Base-by-base conservation (phyloP, 352 stramenopile genomes). In the Globisporangium yorkense region DNA sequence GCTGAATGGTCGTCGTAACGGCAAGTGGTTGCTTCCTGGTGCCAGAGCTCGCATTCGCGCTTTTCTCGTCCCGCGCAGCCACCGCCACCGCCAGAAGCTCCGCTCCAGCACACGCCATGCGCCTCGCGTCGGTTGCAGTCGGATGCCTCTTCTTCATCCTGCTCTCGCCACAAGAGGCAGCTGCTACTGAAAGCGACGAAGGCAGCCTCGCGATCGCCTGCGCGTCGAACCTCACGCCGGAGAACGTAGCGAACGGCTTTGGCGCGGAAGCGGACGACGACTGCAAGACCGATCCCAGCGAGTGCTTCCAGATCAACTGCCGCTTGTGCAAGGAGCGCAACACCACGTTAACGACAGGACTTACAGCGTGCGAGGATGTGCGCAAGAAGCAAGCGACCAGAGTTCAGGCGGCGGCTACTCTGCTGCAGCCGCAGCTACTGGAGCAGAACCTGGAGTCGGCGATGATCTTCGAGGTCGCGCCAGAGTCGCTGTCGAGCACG, bases 231-330 rank as follows among this genome's bases (percentile, higher is more conserved):
- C 45, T 61, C 21, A 16, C 27, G 10, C 4, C 6, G 3, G 35
- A 24, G 24, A 50, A 61, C 47, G 7, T 18, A 10, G 46, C 24
- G 1, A 13, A 55, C 16, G 56, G 56, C 56, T 61, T 61, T 21
- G 31, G 56, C 18, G 56, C 56, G n/a, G 46, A 44, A n/a, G 10
- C 33, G 20, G 35, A 61, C 47, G 4, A 15, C 15, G 54, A 31
- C n/a, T 61, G 56, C 18, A 13, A 21, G 15, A n/a, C 15, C 6
- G 48, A 58, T 18, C n/a, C n/a, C 16, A 35, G 13, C 43, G 64
- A 66, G 0, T 72, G 67, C 58, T 72, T 75, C 39, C 43, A 49
- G 9, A 56, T 45, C 13, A 44, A 29, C 8, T 75, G 68, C 39
- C 61, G 68, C 4, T 58, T 68, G 46, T 75, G 68, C 43, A 29